These are phyloP conservation scores for Fusarium ramigenum DNA, from an alignment of 2,329 filamentous ascomycete genomes.

Conservation along the genomic window DNA sequence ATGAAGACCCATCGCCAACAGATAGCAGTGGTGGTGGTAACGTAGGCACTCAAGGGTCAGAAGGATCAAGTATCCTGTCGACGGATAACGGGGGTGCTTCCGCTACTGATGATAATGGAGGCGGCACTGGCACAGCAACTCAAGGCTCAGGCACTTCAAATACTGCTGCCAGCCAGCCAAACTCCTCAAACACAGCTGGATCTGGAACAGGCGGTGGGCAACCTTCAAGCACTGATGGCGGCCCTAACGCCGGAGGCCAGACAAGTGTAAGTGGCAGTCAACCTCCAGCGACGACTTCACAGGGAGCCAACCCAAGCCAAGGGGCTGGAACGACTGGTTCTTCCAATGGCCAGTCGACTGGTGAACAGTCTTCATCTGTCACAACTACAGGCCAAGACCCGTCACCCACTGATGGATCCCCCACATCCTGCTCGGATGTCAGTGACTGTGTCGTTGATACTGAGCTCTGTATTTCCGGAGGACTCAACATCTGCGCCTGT, in stretches of 20 bases:
- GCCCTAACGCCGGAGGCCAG: not conserved
- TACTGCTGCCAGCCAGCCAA: not conserved
- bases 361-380: not conserved
- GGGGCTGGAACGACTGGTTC: not conserved
- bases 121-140: not conserved
- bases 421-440: constrained; percentile 3
- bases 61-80: not conserved
- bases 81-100: not conserved
- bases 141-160: not conserved
- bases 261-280: not conserved
- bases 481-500: constrained; percentile 13
- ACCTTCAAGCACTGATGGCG: not conserved
- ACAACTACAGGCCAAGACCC: not conserved
- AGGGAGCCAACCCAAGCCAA: not conserved
- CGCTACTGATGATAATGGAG: not conserved
- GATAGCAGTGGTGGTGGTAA: not conserved
- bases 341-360: not conserved
- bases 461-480: not conserved
- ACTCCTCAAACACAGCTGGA: not conserved
- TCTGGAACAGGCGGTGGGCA: not conserved
- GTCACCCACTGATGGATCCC: not conserved
- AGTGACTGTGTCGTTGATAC: constrained; percentile 2
- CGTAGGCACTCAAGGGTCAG: not conserved
- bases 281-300: not conserved
- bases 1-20: not conserved